Conservation (phyloP, 257 asterid genomes). For the Solanum tacnaense region DNA sequence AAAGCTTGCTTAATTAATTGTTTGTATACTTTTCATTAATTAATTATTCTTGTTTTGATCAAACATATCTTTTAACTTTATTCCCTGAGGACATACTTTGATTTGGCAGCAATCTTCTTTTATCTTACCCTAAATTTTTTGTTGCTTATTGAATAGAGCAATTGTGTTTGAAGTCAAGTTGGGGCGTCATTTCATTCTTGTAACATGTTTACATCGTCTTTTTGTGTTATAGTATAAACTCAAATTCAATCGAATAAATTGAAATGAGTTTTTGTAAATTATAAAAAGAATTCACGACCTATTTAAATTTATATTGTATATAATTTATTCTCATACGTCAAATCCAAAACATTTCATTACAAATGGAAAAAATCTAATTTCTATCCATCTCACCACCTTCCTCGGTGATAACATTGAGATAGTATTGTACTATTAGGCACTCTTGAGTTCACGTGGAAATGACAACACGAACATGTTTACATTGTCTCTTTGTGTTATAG, state of each 20-base stretch:
- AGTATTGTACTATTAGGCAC: not conserved
- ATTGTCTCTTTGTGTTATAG: not conserved
- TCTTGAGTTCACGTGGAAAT: not conserved
- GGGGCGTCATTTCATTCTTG: not conserved
- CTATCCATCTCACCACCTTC: not conserved
- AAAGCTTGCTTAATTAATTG: too few species aligned
- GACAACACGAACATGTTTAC: not conserved
- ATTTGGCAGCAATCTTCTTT: not conserved
- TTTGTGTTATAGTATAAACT: not conserved
- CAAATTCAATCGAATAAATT: not conserved
- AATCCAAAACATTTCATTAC: not conserved
- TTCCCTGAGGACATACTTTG: not conserved
- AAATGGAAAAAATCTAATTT: not conserved
- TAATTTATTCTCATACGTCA: not conserved
- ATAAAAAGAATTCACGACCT: not conserved
- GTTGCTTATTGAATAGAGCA: not conserved
- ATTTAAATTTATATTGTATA: not conserved
- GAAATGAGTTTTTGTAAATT: not conserved
- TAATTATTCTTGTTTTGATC: too few species aligned
- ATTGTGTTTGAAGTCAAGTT: not conserved
- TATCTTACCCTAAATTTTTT: not conserved
- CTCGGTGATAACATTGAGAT: not conserved
- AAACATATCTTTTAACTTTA: not conserved
- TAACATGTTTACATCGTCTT: rapidly evolving
- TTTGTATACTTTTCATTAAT: too few species aligned